Evolutionary conservation across 495 filamentous ascomycete species (phyloP).

Genomic region (Cercophora newfieldiana): DNA sequence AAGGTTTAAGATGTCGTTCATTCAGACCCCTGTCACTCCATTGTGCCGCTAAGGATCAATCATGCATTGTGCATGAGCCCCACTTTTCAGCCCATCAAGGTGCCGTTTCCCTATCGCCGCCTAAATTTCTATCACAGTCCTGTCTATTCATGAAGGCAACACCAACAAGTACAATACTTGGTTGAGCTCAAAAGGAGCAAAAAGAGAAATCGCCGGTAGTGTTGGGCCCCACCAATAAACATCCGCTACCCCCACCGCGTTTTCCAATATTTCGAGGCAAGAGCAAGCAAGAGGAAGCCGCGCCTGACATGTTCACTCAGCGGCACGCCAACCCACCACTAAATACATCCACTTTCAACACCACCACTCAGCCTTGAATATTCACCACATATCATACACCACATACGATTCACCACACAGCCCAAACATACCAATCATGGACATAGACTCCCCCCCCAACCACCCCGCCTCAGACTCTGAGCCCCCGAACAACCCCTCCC

Average conservation of each 20-base stretch:
- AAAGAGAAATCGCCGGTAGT: too few relatives aligned
- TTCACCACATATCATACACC: too few relatives aligned
- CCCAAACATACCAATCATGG: too few relatives aligned
- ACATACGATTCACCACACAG: too few relatives aligned
- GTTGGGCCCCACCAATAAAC: neutral
- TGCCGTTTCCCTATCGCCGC: neutral
- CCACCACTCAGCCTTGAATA: neutral
- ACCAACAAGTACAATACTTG: neutral
- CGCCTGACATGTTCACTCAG: neutral
- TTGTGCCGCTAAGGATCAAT: neutral
- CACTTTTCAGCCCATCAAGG: neutral
- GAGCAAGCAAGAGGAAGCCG: neutral
- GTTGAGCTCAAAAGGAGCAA: neutral
- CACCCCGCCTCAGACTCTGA: neutral
- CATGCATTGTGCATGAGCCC: neutral
- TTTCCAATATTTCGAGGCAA: too few relatives aligned
- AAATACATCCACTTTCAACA: neutral
- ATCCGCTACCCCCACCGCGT: neutral
- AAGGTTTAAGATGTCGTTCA: neutral
- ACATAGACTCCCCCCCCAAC: neutral
- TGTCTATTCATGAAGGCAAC: neutral
- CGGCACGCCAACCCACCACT: neutral
- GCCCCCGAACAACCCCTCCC: neutral
- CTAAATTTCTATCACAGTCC: neutral
- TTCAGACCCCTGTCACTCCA: neutral